Base-by-base conservation (phyloP, 1,139 yeast genomes). In the Saccharomyces pastorianus region DNA sequence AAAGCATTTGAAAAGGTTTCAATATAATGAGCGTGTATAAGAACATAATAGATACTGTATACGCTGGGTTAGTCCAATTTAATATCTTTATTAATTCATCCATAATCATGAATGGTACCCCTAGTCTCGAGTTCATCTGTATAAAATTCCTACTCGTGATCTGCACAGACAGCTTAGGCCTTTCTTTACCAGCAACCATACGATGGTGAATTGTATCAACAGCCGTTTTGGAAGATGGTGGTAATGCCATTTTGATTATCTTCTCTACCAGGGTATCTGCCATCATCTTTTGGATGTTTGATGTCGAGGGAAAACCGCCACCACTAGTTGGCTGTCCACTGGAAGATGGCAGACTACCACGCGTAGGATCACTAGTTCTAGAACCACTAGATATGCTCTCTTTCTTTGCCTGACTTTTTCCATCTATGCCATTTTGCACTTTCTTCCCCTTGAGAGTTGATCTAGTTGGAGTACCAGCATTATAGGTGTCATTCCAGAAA, bases 201-300 rank as follows among this genome's bases (percentile, higher is more conserved):
- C 95, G 69, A 23, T 76, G 77, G 48, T 77, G 73, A 9, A 81
- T 69, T 6, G 67, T 61, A 11, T 61, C 65, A 17, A 66, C 75
- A 3, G 71, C 68, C 28, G 67, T 57, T 51, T 75, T 74, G 3
- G 82, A 73, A 13, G 84, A 76, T 4, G 85, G 77, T 0, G 95
- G 95, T 38, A 88, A 72, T 4, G 90, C 83, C 83, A 87, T 82
- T 29, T 81, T 74, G 2, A 88, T 73, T 46, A 87, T 73, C 62
- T 82, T 79, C 63, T 88, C 96, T 61, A 88, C 77, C 52, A 88
- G 69, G 57, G 83, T 84, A 62, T 88, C 96, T 0, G 87, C 78
- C 67, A 83, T 68, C 56, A 79, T 72, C 46, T 73, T 71, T 46
- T 68, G 72, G 34, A 38, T 38, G 17, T 38, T 38, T 6, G 44